Conservation (phyloP, 352 stramenopile species). For the Pythium periplocum region DNA sequence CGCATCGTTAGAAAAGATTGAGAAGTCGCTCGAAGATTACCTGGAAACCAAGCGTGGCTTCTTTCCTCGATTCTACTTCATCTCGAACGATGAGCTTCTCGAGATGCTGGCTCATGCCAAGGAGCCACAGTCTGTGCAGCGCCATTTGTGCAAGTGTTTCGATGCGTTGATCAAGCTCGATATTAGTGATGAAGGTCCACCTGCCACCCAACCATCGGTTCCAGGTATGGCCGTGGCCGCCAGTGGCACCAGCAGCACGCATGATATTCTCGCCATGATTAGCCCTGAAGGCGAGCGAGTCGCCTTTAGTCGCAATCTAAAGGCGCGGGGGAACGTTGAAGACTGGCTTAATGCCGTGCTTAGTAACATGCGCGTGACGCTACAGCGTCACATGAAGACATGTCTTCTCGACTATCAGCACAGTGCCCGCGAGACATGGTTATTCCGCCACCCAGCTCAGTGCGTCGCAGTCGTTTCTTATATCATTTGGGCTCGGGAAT, state of each 20-base stretch:
- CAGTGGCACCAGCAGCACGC: conserved; percentile 14
- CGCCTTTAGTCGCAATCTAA: conserved; percentile 63
- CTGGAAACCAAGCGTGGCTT: conserved; percentile 77
- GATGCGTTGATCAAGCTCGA: conserved; percentile 76
- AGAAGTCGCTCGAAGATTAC: conserved; percentile 82
- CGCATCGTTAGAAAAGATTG: conserved; percentile 55
- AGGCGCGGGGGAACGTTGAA: conserved; percentile 83
- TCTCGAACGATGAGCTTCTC: conserved; percentile 84
- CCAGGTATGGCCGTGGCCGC: neutral
- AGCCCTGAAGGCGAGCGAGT: conserved; percentile 79
- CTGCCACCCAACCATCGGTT: conserved; percentile 11
- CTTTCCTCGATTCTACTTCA: conserved; percentile 87
- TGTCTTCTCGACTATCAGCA: conserved; percentile 88
- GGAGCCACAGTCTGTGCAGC: conserved; percentile 72
- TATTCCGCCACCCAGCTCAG: conserved; percentile 88
- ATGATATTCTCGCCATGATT: conserved; percentile 76
- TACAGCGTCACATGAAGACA: conserved; percentile 68
- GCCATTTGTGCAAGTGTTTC: conserved; percentile 82
- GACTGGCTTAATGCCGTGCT: conserved; percentile 80
- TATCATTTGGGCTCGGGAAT: conserved; percentile 79
- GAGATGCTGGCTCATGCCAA: conserved; percentile 80
- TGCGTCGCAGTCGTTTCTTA: conserved; percentile 88
- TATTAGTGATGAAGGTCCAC: conserved; percentile 37
- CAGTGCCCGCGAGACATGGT: conserved; percentile 66
- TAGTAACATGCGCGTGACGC: conserved; percentile 61